phyloP scores from a whole-genome alignment of 2,329 filamentous ascomycete genomes.

The Phialocephala sp. region DNA sequence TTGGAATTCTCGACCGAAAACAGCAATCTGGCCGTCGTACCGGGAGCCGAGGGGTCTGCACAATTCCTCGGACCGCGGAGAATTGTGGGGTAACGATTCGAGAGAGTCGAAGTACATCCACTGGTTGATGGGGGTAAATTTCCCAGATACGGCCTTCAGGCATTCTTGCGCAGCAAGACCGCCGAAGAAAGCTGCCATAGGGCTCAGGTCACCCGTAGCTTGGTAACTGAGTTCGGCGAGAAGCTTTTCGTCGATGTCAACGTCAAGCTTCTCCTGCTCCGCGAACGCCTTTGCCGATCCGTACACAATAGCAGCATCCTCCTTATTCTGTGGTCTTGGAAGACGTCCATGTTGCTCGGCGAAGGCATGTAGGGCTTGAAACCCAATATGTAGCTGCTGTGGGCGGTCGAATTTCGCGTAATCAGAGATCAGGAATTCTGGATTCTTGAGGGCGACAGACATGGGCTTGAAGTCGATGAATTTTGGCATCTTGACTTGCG shows the following conservation, averaged over 20 bases:
- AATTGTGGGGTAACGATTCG: conserved; percentile 85
- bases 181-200: conserved; percentile 94
- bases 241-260: conserved; percentile 90
- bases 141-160: conserved; percentile 95
- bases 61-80: conserved; percentile 78
- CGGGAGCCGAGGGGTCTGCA: conserved; percentile 86
- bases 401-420: conserved; percentile 98
- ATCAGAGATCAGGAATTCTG: conserved; percentile 89
- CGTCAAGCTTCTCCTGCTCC: conserved; percentile 74
- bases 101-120: conserved; percentile 98
- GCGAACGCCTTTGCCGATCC: conserved; percentile 78
- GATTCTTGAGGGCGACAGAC: conserved; percentile 78
- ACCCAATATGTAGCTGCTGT: conserved; percentile 86
- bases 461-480: conserved; percentile 87
- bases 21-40: conserved; percentile 96
- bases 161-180: conserved; percentile 93
- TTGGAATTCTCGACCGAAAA: conserved; percentile 93
- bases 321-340: conserved; percentile 82
- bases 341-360: conserved; percentile 75
- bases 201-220: conserved; percentile 85
- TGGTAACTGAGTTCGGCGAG: conserved; percentile 94
- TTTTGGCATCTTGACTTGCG: conserved; percentile 99
- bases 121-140: conserved; percentile 94
- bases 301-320: conserved; percentile 80
- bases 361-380: conserved; percentile 92